These are phyloP conservation scores for Saccharum spontaneum DNA, from an alignment of 176 grass and related monocot species.

Conservation along the genomic window DNA sequence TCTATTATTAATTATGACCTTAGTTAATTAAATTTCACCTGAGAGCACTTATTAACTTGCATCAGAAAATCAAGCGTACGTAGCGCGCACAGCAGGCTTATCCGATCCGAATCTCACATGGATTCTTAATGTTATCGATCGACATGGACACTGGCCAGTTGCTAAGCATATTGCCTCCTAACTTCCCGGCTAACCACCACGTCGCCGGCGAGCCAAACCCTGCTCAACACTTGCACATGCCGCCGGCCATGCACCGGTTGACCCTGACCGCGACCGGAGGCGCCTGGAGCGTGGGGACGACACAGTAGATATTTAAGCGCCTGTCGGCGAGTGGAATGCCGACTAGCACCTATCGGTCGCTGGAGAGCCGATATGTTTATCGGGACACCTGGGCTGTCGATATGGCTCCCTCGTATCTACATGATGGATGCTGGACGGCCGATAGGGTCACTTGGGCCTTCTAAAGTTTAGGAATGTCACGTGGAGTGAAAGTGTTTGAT, in stretches of 20 bases:
- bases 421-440: too few relatives aligned
- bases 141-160: background rate
- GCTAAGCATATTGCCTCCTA: background rate
- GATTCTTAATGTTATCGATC: background rate
- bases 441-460: too few relatives aligned
- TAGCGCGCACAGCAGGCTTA: background rate
- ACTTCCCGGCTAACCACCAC: background rate
- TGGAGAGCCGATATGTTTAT: too few relatives aligned
- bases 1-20: background rate
- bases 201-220: constrained; percentile 28
- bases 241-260: background rate
- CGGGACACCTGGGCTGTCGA: too few relatives aligned
- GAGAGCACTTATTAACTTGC: background rate
- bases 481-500: too few relatives aligned
- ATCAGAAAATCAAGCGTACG: background rate
- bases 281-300: background rate
- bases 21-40: background rate
- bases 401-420: too few relatives aligned
- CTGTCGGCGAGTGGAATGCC: too few relatives aligned
- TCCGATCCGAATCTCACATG: background rate
- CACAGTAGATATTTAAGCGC: too few relatives aligned
- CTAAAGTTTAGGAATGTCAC: too few relatives aligned
- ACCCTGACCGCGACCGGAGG: background rate
- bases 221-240: constrained; percentile 13
- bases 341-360: too few relatives aligned